Evolutionary conservation across 1,284 basidiomycete species (phyloP).

Genomic region (Hymenochaete sp.): DNA sequence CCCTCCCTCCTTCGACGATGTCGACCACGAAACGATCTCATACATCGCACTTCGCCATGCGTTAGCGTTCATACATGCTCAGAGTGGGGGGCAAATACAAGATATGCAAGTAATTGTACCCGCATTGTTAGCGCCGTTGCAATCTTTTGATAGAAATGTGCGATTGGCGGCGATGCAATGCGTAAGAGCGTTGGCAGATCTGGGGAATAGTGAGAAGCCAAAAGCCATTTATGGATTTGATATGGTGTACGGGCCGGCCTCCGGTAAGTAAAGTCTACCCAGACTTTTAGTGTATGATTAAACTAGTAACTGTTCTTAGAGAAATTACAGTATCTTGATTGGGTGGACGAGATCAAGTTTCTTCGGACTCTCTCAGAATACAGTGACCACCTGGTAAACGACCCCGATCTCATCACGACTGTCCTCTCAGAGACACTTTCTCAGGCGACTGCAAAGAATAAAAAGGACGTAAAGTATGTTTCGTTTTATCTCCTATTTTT

Average conservation of each 20-base stretch:
- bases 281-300: neutral
- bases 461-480: conserved; percentile 56
- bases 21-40: conserved; percentile 21
- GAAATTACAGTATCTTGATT: conserved; percentile 72
- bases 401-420: conserved; percentile 51
- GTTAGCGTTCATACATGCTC: conserved; percentile 72
- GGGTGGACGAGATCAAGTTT: conserved; percentile 63
- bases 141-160: conserved; percentile 41
- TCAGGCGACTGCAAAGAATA: conserved; percentile 41
- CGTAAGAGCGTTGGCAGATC: conserved; percentile 40
- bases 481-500: conserved; percentile 1
- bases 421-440: conserved; percentile 59
- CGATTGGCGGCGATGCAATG: conserved; percentile 61
- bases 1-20: conserved; percentile 14
- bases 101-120: conserved; percentile 89
- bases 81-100: conserved; percentile 41
- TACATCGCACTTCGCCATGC: conserved; percentile 53
- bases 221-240: conserved; percentile 75
- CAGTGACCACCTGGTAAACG: conserved; percentile 60
- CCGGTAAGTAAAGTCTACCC: conserved; percentile 37
- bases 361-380: conserved; percentile 46
- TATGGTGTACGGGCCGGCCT: conserved; percentile 65
- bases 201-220: conserved; percentile 36
- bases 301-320: conserved; percentile 30
- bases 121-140: conserved; percentile 60